Evolutionary conservation across 1,284 basidiomycete species (phyloP), one percentile per base, ranked within the genome.

Genomic region (Trichosporon ovoides): DNA sequence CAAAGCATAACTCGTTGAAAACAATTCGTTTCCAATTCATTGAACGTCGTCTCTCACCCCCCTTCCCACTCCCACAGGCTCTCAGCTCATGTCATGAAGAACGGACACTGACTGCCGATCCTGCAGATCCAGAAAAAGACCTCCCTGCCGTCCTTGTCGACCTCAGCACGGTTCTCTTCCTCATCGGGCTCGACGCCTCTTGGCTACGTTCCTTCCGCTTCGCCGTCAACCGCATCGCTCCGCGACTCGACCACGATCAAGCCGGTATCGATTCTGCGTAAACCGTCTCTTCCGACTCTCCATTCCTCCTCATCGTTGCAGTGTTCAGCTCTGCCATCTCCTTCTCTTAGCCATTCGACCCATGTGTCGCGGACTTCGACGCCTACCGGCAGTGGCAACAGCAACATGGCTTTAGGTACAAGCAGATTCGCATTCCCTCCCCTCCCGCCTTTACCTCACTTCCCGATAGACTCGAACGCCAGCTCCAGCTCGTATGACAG

Each of bases 201-300:
- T n/a, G n/a, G n/a, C 38, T 22, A 22, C 38, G 22, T 22, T 20
- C 38, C 19, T 14, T 43, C 38, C 13, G 38, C 38, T 22, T 43
- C 38, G 38, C 22, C 38, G 38, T 43, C 38, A 22, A 49, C 46
- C 20, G 24, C n/a, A 2, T 36, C n/a, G 13, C 34, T 52, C 50
- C 34, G 33, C 35, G 20, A 34, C 33, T 7, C 9, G 33, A 28
- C 46, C 16, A 24, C 31, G 43, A 24, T 19, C 14, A 43, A 57
- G 13, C 58, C 61, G n/a, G 52, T 57, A 1, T 63, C 61, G 14
- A 63, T 63, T 28, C 56, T 63, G 1, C 56, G 58, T 51, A 63
- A 63, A 22, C 58, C 61, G 1, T 60, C 58, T 5, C 48, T 63
- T 14, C 58, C 52, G 13, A 36, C 22, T 3, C 38, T 60, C 22